phyloP scores from a whole-genome alignment of 345 rosid genomes.

The Turnera subulata region DNA sequence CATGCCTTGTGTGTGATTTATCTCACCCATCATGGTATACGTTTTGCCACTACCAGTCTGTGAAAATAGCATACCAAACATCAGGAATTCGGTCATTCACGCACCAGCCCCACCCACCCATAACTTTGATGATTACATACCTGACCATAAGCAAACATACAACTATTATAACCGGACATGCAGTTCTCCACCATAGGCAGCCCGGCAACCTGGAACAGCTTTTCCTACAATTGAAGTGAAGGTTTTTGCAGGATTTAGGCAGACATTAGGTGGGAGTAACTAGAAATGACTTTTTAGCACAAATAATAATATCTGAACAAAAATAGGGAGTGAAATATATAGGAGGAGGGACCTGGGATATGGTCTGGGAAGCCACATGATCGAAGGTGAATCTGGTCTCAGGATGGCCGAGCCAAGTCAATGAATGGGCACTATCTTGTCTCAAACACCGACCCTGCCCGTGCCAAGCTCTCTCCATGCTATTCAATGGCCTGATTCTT shows the following conservation, averaged over 20 bases:
- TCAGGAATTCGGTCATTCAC: not conserved
- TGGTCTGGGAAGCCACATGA: constrained; percentile 69
- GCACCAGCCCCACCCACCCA: not conserved
- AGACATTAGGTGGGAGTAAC: no score
- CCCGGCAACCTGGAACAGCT: constrained; percentile 70
- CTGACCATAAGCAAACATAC: constrained; percentile 97
- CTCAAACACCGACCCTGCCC: constrained; percentile 64
- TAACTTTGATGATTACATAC: constrained; percentile 28
- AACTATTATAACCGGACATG: constrained; percentile 89
- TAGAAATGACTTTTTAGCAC: no score
- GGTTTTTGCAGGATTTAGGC: no score
- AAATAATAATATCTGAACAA: no score
- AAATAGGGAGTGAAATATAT: no score
- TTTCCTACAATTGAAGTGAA: constrained; percentile 41
- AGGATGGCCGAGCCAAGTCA: constrained; percentile 82
- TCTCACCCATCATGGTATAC: constrained; percentile 91
- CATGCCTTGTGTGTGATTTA: constrained; percentile 46
- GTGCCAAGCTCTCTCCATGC: constrained; percentile 60
- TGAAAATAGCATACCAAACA: constrained; percentile 20
- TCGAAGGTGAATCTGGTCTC: constrained; percentile 96
- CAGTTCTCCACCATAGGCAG: constrained; percentile 97
- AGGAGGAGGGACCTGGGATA: constrained; percentile 59
- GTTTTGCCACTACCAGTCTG: constrained; percentile 99
- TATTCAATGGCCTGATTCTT: constrained; percentile 67
- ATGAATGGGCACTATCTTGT: constrained; percentile 72